phyloP scores from a whole-genome alignment of 495 filamentous ascomycete genomes.

The Tetracladium marchalianum region DNA sequence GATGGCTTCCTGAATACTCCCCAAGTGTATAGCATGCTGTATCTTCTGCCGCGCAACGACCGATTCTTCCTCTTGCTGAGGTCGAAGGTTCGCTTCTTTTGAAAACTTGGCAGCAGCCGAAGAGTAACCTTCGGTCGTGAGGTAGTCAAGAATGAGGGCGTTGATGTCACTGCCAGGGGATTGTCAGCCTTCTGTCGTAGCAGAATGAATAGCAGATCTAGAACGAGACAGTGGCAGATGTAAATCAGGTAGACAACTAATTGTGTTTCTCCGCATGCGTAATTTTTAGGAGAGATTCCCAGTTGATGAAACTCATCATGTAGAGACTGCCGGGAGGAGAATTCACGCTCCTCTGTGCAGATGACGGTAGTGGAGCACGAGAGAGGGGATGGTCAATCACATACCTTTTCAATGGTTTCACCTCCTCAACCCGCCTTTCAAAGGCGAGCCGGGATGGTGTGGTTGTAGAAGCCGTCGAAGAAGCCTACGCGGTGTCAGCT shows the following conservation, averaged over 20 bases:
- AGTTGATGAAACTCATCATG: slow-evolving; percentile 93
- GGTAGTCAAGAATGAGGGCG: slow-evolving; percentile 89
- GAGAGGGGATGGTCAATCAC: slow-evolving; percentile 21
- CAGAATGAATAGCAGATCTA: not conserved
- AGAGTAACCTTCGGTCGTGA: slow-evolving; percentile 93
- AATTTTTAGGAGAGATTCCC: slow-evolving; percentile 99
- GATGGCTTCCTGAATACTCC: slow-evolving; percentile 77
- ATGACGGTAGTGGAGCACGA: not conserved
- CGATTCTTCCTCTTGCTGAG: slow-evolving; percentile 54
- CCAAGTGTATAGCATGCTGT: slow-evolving; percentile 67
- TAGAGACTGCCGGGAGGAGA: slow-evolving; percentile 18
- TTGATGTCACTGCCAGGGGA: slow-evolving; percentile 73
- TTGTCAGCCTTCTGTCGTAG: slow-evolving; percentile 26
- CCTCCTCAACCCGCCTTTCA: slow-evolving; percentile 71
- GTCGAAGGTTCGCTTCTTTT: slow-evolving; percentile 78
- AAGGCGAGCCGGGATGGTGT: slow-evolving; percentile 36
- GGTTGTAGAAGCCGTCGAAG: slow-evolving; percentile 21
- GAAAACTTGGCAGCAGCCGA: slow-evolving; percentile 88
- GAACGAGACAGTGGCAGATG: slow-evolving; percentile 3
- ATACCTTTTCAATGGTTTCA: slow-evolving; percentile 86
- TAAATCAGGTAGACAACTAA: slow-evolving; percentile 63
- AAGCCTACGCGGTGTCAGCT: slow-evolving; percentile 11
- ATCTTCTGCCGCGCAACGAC: slow-evolving; percentile 75
- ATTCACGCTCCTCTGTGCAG: too few species aligned
- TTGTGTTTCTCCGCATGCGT: slow-evolving; percentile 75